A percentile compares a stretch with the other conserved stretches of the same genome.
Evolutionary conservation across 305 asterid genomes (phyloP).

Genomic region (Rubia tinctorum): DNA sequence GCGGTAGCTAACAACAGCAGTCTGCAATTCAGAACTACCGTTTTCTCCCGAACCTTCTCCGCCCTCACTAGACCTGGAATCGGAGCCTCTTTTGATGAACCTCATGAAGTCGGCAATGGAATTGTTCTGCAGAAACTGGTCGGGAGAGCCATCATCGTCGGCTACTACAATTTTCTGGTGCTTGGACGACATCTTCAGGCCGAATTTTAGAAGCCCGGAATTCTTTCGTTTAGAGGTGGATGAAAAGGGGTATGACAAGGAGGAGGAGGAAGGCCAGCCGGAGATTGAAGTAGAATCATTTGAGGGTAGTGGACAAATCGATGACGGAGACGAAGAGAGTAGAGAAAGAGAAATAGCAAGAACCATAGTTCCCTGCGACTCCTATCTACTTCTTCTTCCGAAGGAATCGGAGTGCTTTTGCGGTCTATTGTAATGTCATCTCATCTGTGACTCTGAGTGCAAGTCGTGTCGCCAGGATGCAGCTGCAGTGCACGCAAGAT

Average conservation of each 20-base stretch:
- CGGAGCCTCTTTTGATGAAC: constrained; percentile 35
- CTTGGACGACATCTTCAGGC: constrained; percentile 37
- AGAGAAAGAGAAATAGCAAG: constrained; percentile 43
- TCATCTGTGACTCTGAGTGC: constrained; percentile 3
- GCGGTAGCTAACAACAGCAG: constrained; percentile 78
- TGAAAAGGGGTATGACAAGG: constrained; percentile 4
- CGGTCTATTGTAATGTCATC: not conserved
- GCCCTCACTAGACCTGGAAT: constrained; percentile 2
- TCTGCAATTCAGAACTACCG: constrained; percentile 66
- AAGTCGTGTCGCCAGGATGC: constrained; percentile 2
- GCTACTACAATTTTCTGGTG: constrained; percentile 17
- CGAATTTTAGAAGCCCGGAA: constrained; percentile 28
- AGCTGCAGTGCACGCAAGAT: constrained; percentile 1
- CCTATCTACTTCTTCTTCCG: not conserved
- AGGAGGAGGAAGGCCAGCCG: constrained; percentile 25
- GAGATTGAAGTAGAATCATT: constrained; percentile 24
- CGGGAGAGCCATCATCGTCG: constrained; percentile 38
- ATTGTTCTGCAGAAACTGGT: constrained; percentile 60
- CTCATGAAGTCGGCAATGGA: constrained; percentile 96
- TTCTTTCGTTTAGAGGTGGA: constrained; percentile 11
- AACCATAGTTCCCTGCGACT: constrained; percentile 42
- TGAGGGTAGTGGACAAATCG: constrained; percentile 41
- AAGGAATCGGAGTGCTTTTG: not conserved
- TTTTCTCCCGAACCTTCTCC: constrained; percentile 16
- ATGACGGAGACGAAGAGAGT: constrained; percentile 40